These are phyloP conservation scores for Phoma sp. DNA, from an alignment of 2,329 filamentous ascomycete genomes.

Conservation along the genomic window DNA sequence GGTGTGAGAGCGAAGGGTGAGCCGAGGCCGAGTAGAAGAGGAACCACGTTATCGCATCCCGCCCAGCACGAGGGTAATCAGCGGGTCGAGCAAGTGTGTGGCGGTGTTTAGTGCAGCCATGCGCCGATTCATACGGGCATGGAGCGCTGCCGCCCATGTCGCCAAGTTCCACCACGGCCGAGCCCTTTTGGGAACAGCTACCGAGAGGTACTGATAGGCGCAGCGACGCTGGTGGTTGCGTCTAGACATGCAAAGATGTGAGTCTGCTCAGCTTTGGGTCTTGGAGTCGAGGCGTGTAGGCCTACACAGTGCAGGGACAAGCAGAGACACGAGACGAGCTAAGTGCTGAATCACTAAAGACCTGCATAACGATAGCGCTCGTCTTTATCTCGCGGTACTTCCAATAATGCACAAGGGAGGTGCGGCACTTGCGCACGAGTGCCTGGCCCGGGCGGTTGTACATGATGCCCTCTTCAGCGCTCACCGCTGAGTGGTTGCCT, in stretches of 20 bases:
- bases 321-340: background rate
- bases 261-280: background rate
- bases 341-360: background rate
- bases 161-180: slow-evolving; percentile 10
- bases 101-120: slow-evolving; percentile 16
- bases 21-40: slow-evolving; percentile 11
- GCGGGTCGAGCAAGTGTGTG: slow-evolving; percentile 18
- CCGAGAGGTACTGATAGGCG: slow-evolving; percentile 16
- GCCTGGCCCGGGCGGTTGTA: slow-evolving; percentile 5
- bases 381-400: slow-evolving; percentile 4
- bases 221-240: slow-evolving; percentile 3
- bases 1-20: slow-evolving; percentile 6
- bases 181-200: slow-evolving; percentile 12
- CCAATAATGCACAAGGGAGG: background rate
- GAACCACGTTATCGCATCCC: slow-evolving; percentile 18
- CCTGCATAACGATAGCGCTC: slow-evolving; percentile 17
- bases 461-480: background rate
- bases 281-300: background rate
- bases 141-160: slow-evolving; percentile 13
- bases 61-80: slow-evolving; percentile 13
- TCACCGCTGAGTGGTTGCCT: slow-evolving; percentile 23
- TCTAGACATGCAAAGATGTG: background rate
- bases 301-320: background rate
- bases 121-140: slow-evolving; percentile 7
- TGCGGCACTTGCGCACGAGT: slow-evolving; percentile 3